These are phyloP conservation scores for Rhamnella rubrinervis DNA, from an alignment of 331 rosid genomes.

Conservation along the genomic window DNA sequence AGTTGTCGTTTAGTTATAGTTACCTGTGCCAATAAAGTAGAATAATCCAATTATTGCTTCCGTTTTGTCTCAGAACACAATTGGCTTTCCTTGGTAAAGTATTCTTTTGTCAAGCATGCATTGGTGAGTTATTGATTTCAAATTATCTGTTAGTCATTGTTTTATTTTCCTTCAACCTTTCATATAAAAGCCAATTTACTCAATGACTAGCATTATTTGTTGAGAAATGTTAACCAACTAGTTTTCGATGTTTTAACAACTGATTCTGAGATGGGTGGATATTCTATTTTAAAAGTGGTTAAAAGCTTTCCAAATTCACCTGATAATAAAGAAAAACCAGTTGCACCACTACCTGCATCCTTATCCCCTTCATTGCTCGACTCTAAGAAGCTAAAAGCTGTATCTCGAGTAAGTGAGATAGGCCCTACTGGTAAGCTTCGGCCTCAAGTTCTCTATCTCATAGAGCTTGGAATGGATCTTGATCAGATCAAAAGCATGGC, in stretches of 20 bases:
- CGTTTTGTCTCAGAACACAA: conserved; percentile 38
- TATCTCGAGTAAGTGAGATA: conserved; percentile 54
- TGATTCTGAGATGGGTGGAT: conserved; percentile 47
- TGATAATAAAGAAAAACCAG: conserved; percentile 37
- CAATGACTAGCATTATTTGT: neutral
- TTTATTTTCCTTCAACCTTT: conserved; percentile 10
- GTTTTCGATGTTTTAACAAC: conserved; percentile 12
- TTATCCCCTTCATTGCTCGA: conserved; percentile 26
- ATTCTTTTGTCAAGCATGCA: conserved; percentile 49
- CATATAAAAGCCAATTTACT: neutral
- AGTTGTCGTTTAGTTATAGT: no score
- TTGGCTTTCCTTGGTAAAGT: conserved; percentile 40
- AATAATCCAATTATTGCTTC: conserved; percentile 7
- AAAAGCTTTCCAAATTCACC: conserved; percentile 68
- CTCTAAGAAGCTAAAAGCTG: conserved; percentile 56
- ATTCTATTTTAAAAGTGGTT: conserved; percentile 40
- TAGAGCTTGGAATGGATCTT: conserved; percentile 69
- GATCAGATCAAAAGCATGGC: conserved; percentile 60
- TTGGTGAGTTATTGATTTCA: conserved; percentile 36
- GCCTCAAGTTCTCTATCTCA: conserved; percentile 65
- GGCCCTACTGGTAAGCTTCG: conserved; percentile 66
- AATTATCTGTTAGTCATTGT: neutral
- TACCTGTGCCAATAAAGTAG: neutral
- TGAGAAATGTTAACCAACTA: neutral
- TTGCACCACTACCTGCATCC: conserved; percentile 27